Base-by-base conservation (phyloP, 805 yeast species). In the Saccharomycopsis oosterbeekiorum region DNA sequence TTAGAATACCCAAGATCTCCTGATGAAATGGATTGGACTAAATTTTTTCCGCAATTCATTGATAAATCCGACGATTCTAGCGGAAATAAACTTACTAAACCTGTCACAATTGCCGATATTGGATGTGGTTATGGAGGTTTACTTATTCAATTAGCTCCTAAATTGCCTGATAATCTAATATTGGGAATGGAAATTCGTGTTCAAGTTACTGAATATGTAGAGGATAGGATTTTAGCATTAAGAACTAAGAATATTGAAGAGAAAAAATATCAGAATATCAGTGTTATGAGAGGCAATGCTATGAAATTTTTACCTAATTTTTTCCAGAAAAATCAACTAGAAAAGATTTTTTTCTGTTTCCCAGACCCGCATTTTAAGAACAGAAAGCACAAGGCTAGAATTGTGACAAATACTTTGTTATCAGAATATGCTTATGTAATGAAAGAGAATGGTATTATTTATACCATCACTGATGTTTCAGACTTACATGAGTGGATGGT, bases 311-410 rank as follows among this genome's bases (percentile, higher is more conserved):
- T 91, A 65, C 98, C 99, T 24, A 94, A 94, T 72, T 94, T 94
- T 73, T 94, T 94, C 75, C 77, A 79, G 62, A 86, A 86, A 72
- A 84, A 84, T 6, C 97, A 91, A 71, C 76, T 92, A 58, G 83
- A 86, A 40, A 94, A 93, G 77, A 89, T 94, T 82, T 94, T 94
- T 76, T 94, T 94, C 77, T 94, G 99, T 73, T 94, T 94, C 81
- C 99, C 99, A n/a, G 99, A 94, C 74, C 99, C 99, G 8, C 99
- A 94, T 73, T 94, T 94, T 79, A 94, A 94, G 72, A 96, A 90
- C 74, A 81, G 98, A 70, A 94, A 94, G 71, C 99, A 94, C 75
- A 94, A 94, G 79, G 97, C 97, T 6, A 81, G 99, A 76, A 94
- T 94, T 70, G 83, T 94, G 66, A 92, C 99, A 60, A 86, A 84